Conservation (phyloP, 176 grass and related monocot genomes). For the Musa itinerans region DNA sequence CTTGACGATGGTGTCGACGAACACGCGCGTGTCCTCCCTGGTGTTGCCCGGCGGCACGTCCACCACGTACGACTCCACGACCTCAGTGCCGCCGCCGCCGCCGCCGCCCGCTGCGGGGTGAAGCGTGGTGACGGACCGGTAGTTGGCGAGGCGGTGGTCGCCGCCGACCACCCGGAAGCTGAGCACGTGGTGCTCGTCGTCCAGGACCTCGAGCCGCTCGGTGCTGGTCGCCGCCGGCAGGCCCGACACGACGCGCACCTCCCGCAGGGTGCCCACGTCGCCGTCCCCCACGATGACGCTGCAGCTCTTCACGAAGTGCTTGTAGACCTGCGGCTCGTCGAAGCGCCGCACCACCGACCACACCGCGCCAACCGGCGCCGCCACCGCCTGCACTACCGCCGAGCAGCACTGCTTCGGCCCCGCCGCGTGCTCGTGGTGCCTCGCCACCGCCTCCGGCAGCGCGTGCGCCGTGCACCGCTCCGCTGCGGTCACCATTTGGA, state of each 20-base stretch:
- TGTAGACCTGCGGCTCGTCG: slow-evolving; percentile 18
- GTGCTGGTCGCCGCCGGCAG: slow-evolving; percentile 16
- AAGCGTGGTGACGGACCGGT: slow-evolving; percentile 19
- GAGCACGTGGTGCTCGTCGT: slow-evolving; percentile 20
- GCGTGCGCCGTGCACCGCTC: slow-evolving; percentile 15
- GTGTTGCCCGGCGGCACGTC: slow-evolving; percentile 20
- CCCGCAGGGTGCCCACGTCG: slow-evolving; percentile 11
- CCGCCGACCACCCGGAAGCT: slow-evolving; percentile 20
- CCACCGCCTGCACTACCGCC: slow-evolving; percentile 9
- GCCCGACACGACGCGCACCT: slow-evolving; percentile 4
- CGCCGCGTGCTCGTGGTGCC: slow-evolving; percentile 18
- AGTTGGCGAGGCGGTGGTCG: slow-evolving; percentile 19
- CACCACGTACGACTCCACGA: slow-evolving; percentile 18
- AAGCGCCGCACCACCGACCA: slow-evolving; percentile 17
- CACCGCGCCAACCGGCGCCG: slow-evolving; percentile 3
- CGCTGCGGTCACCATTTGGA: neutral
- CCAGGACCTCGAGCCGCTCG: slow-evolving; percentile 18
- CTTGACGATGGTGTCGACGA: slow-evolving; percentile 19
- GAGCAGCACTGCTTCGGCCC: slow-evolving; percentile 17
- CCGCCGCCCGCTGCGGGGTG: neutral
- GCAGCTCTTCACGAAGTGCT: slow-evolving; percentile 23
- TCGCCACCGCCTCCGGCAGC: slow-evolving; percentile 8
- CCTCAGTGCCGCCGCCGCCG: neutral
- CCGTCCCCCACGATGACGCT: slow-evolving; percentile 7
- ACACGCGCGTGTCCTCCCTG: slow-evolving; percentile 10